A percentile compares a stretch with the other conserved stretches of the same genome.
Conservation (phyloP, 2,329 filamentous ascomycete species). For the Pyricularia sp. region DNA sequence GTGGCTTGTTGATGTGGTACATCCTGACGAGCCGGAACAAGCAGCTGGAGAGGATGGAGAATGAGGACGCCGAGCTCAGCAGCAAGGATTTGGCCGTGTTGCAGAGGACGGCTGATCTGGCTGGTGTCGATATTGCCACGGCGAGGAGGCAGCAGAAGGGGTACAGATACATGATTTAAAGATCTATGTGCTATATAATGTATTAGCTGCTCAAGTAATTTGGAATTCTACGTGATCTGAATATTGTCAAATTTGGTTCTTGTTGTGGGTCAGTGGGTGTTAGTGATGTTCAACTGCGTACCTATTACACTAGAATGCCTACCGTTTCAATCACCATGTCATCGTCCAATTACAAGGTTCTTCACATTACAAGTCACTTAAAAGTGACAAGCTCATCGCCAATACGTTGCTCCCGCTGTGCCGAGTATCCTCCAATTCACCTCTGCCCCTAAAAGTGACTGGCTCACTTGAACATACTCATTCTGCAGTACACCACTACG, state of each 20-base stretch:
- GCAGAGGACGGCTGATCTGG: not conserved
- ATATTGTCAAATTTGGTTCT: too few relatives aligned
- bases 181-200: not conserved
- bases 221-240: too few relatives aligned
- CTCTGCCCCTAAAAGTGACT: not conserved
- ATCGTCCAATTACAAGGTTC: too few relatives aligned
- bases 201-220: not conserved
- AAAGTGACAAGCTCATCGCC: too few relatives aligned
- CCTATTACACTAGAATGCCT: too few relatives aligned
- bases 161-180: not conserved
- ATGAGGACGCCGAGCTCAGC: not conserved
- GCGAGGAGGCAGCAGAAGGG: not conserved
- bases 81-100: not conserved
- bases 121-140: not conserved
- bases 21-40: constrained; percentile 51
- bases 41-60: constrained; percentile 34
- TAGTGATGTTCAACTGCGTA: too few relatives aligned
- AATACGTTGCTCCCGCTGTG: too few relatives aligned
- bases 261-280: too few relatives aligned
- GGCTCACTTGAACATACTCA: not conserved
- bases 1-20: constrained; percentile 43
- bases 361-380: too few relatives aligned
- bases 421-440: too few relatives aligned
- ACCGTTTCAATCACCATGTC: too few relatives aligned
- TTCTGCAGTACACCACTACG: not conserved